phyloP scores from a whole-genome alignment of 108 stramenopile species.

The Skeletonema marinoi region DNA sequence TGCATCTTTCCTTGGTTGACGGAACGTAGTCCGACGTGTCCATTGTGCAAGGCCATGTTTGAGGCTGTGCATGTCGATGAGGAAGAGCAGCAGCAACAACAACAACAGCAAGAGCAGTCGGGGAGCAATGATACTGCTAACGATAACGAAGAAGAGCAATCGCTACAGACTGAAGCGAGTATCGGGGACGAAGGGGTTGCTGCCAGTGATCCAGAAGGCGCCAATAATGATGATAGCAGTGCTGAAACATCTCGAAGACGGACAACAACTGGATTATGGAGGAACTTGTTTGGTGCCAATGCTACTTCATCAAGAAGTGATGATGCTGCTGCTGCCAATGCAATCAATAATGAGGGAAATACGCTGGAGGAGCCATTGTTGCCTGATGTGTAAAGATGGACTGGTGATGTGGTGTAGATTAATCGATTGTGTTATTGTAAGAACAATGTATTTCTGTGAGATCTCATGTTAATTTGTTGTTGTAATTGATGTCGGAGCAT shows the following conservation, averaged over 20 bases:
- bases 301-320: neutral
- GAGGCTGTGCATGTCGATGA: slow-evolving; percentile 40
- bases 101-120: neutral
- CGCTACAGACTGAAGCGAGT: neutral
- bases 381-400: neutral
- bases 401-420: neutral
- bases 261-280: neutral
- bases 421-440: neutral
- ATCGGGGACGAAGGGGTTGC: neutral
- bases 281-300: neutral
- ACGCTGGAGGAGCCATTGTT: neutral
- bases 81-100: slow-evolving; percentile 8
- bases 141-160: neutral
- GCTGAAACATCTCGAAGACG: neutral
- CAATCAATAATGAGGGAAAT: slow-evolving; percentile 1
- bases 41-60: slow-evolving; percentile 79
- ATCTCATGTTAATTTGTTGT: no score
- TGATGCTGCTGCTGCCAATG: neutral
- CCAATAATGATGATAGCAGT: neutral
- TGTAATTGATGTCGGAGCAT: no score
- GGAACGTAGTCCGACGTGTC: slow-evolving; percentile 77
- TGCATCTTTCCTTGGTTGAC: slow-evolving; percentile 94
- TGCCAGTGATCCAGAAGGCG: neutral
- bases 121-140: neutral
- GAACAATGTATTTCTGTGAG: neutral